Base-by-base conservation (phyloP, 768 basidiomycete species). In the Leccinum uliginosum region DNA sequence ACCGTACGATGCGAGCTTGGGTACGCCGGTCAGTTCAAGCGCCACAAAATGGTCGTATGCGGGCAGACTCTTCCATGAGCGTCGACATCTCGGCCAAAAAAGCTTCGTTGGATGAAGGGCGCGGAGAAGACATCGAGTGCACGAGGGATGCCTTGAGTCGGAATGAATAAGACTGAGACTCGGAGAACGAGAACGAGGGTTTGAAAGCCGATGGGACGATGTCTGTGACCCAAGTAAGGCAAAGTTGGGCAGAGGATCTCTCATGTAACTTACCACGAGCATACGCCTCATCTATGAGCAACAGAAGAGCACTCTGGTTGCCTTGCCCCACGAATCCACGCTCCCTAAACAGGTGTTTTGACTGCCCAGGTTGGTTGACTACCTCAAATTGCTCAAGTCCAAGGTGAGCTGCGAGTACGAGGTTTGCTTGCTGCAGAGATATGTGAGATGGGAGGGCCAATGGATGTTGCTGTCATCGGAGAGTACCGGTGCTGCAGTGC, bases 301-400 rank as follows among this genome's bases (percentile, higher is more conserved):
- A 57, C 2, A 91, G 61, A 32, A 89, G 59, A 1, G 74, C 80
- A 66, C 78, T 80, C 27, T 67, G 76, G 23, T 71, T 50, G 0
- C 83, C 86, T 56, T 80, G 68, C 47, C 82, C 87, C 19, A 90
- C 81, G 61, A 91, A 84, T 3, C 69, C 40, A 45, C 78, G 73
- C 50, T 80, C 77, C 35, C 62, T 65, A 51, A 64, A 59, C 2
- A 71, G 12, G 21, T 63, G 51, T 34, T 59, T 49, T 8, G 65
- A 27, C 29, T 65, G 56, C 49, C 63, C 60, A 27, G 67, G 59
- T 51, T 72, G 67, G 57, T 75, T 74, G 27, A 83, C 68, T 24
- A 75, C 71, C 65, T 87, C 85, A 60, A 85, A 84, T 19, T 71
- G 71, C 62, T 90, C 89, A 6, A 90, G 78, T n/a, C 85, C 83